Percentiles rank a stretch among this genome's conserved stretches.
These are phyloP conservation scores for Durusdinium trenchii DNA, from an alignment of 73 alveolate genomes.

Conservation along the genomic window DNA sequence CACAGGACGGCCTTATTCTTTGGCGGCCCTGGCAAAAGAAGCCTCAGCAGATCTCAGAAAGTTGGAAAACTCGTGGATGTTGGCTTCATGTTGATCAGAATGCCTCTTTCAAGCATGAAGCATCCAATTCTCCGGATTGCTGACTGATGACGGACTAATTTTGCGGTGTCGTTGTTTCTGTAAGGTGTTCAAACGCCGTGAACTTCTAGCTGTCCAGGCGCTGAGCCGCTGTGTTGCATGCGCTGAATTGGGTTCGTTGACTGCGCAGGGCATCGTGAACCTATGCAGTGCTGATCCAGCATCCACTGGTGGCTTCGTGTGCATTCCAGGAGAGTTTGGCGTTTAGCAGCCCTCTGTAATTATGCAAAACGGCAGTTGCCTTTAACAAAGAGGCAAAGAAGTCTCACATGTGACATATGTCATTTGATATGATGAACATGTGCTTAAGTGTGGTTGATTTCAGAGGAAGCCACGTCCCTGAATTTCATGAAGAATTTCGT, in stretches of 20 bases:
- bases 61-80: conserved; percentile 83
- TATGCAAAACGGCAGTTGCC: no score
- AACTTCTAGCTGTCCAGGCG: conserved; percentile 49
- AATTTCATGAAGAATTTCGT: conserved; percentile 19
- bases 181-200: conserved; percentile 37
- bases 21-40: conserved; percentile 94
- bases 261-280: conserved; percentile 46
- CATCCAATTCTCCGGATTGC: neutral
- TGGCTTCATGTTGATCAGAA: conserved; percentile 84
- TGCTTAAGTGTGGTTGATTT: neutral
- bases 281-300: conserved; percentile 28
- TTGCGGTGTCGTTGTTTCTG: neutral
- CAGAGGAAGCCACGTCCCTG: conserved; percentile 80
- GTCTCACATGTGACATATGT: no score
- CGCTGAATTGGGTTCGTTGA: no score
- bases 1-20: conserved; percentile 77
- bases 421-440: no score
- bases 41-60: conserved; percentile 11
- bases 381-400: no score
- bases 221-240: no score
- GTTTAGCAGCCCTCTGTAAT: no score
- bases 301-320: conserved; percentile 79
- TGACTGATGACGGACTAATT: neutral
- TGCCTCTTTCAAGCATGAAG: neutral
- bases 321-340: conserved; percentile 73